phyloP scores from a whole-genome alignment of 352 stramenopile genomes.

The Albugo candida region DNA sequence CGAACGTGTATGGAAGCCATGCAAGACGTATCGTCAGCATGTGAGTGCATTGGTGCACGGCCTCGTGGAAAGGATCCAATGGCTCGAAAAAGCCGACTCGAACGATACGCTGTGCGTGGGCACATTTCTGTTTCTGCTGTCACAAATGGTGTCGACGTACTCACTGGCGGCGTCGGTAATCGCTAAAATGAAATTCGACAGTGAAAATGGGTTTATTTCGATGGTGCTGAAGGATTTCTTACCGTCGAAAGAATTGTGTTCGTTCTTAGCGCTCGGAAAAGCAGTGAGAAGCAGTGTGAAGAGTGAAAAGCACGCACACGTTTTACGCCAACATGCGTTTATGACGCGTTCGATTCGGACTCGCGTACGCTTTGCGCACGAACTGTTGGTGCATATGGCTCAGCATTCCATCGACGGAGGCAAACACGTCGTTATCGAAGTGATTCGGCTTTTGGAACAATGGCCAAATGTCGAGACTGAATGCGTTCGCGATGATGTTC shows the following conservation, averaged over 20 bases:
- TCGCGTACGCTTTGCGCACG: slow-evolving; percentile 44
- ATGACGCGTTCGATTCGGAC: slow-evolving; percentile 14
- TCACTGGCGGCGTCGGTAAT: slow-evolving; percentile 43
- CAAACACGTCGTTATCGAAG: slow-evolving; percentile 52
- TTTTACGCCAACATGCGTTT: background rate
- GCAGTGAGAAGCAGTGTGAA: slow-evolving; percentile 30
- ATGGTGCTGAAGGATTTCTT: slow-evolving; percentile 48
- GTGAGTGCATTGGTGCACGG: no score
- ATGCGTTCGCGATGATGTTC: slow-evolving; percentile 34
- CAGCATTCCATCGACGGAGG: slow-evolving; percentile 56
- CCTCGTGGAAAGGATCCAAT: background rate
- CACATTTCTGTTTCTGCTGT: slow-evolving; percentile 46
- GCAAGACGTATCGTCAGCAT: no score
- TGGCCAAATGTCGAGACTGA: slow-evolving; percentile 19
- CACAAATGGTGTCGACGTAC: slow-evolving; percentile 52
- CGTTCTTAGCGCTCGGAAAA: slow-evolving; percentile 29
- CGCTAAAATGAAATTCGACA: slow-evolving; percentile 20
- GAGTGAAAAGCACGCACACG: slow-evolving; percentile 8
- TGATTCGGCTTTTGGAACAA: slow-evolving; percentile 42
- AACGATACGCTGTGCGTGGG: slow-evolving; percentile 18
- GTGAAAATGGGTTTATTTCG: slow-evolving; percentile 21
- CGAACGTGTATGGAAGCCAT: no score
- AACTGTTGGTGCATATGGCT: slow-evolving; percentile 39
- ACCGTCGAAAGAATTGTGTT: slow-evolving; percentile 46
- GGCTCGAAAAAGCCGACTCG: slow-evolving; percentile 3